Base-by-base conservation (phyloP, 345 rosid genomes). In the Streptanthus diversifolius region DNA sequence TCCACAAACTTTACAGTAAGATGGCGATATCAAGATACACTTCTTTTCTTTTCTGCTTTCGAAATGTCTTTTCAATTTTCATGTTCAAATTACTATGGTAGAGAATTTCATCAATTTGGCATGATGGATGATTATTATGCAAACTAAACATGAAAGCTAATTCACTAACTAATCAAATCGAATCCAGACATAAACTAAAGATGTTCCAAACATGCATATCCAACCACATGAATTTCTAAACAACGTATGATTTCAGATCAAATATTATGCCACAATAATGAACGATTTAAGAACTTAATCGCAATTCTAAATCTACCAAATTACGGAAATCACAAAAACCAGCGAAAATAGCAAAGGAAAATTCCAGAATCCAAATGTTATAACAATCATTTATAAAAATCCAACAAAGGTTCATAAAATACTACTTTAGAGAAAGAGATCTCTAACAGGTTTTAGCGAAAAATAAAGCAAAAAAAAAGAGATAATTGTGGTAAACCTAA, bases 401-500 rank as follows among this genome's bases (percentile, higher is more conserved):
- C 70, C 63, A 72, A 18, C 60, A 49, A 8, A 17, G 19, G 58
- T 71, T 40, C 75, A 71, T 39, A 18, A 48, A 60, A 60, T 25
- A 70, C 48, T 24, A 57, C 8, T 69, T 69, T 9, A 47, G 17
- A 70, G 12, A 32, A 30, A 5, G 1, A 30, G 3, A 35, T 9
- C 39, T 27, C 9, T 32, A n/a, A 56, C 55, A 43, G 24, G 33
- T 63, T 25, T 17, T n/a, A 73, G 33, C 1, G 1, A 37, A 48
- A 5, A 37, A 35, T 24, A 18, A 24, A n/a, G 13, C 8, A 59
- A 33, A 59, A 7, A 12, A 9, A 9, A 5, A 59, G 24, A 24
- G 8, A 19, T 57, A 27, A 47, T 14, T 35, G 54, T 32, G 53
- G 57, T 73, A 68, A 71, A 60, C 81, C 83, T 86, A 86, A 33